phyloP scores from a whole-genome alignment of 2,329 filamentous ascomycete species.

The Colletotrichum lini region DNA sequence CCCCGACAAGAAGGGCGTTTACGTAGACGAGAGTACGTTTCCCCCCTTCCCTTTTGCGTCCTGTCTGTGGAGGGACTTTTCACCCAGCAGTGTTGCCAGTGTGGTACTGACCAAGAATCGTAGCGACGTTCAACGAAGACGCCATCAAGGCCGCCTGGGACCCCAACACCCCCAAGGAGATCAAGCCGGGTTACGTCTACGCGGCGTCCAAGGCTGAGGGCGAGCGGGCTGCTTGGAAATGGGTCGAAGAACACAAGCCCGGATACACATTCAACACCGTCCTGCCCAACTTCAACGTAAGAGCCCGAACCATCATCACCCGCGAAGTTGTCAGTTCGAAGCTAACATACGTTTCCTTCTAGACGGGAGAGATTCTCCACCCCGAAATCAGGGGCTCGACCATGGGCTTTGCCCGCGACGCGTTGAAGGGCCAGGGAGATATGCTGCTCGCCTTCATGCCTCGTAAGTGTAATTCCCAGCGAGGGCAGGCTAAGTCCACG shows the following conservation, averaged over 20 bases:
- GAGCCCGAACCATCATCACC: neutral
- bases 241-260: constrained; percentile 51
- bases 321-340: neutral
- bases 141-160: constrained; percentile 54
- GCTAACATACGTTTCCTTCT: neutral
- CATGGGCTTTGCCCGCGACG: constrained; percentile 33
- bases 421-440: constrained; percentile 27
- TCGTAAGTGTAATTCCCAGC: neutral
- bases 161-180: constrained; percentile 51
- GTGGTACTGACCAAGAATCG: neutral
- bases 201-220: constrained; percentile 55
- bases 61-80: no score
- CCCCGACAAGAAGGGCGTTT: constrained; percentile 33
- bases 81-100: no score
- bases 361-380: constrained; percentile 41
- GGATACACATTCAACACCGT: constrained; percentile 51
- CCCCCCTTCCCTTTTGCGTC: no score
- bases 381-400: constrained; percentile 41
- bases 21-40: constrained; percentile 43
- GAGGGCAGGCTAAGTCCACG: no score
- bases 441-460: constrained; percentile 2
- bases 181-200: constrained; percentile 49
- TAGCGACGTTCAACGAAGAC: constrained; percentile 54
- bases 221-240: constrained; percentile 57
- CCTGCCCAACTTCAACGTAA: constrained; percentile 47